Base-by-base conservation (phyloP, 257 asterid species). In the Verbena officinalis region DNA sequence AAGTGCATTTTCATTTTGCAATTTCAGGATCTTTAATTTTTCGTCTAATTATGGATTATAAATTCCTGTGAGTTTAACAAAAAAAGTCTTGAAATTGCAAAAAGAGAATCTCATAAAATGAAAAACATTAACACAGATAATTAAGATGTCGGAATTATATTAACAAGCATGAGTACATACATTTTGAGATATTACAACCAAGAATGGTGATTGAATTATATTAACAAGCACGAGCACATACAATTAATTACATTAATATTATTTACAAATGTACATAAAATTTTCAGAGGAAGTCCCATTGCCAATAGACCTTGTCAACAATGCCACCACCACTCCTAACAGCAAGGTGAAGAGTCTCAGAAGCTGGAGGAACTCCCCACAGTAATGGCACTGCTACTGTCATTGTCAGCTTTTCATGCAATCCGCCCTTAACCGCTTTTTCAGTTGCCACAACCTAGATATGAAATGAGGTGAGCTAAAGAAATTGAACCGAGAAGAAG, bases 361-460 rank as follows among this genome's bases (percentile, higher is more conserved):
- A 94, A 17, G 98, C 96, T 24, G 99, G 99, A 53, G 99, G 99
- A 40, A 90, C 91, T 15, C 99, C 99, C 99, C 99, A 94, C 7
- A 94, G 96, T 40, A 94, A 70, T 1, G 99, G 97, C 79, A 90
- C 99, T 6, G 96, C 95, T 10, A 94, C 96, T 0, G 88, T 94
- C 99, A 94, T 94, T 0, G 75, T 94, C 70, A 94, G 82, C 83
- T 86, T 90, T 75, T 94, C 99, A 13, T 90, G 89, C 83, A 94
- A 67, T 39, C 91, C 95, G 9, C 81, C 97, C 59, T 74, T 79
- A 76, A 74, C 83, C 7, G 83, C 96, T 78, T 86, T 94, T 64
- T 88, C 96, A 1, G 99, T 93, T 6, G 75, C 77, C 70, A 94
- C 97, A 16, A 90, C 87, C 99, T 93, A 81, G 17, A 67, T 55